phyloP scores from a whole-genome alignment of 495 filamentous ascomycete genomes.

The Aspergillus diversus region DNA sequence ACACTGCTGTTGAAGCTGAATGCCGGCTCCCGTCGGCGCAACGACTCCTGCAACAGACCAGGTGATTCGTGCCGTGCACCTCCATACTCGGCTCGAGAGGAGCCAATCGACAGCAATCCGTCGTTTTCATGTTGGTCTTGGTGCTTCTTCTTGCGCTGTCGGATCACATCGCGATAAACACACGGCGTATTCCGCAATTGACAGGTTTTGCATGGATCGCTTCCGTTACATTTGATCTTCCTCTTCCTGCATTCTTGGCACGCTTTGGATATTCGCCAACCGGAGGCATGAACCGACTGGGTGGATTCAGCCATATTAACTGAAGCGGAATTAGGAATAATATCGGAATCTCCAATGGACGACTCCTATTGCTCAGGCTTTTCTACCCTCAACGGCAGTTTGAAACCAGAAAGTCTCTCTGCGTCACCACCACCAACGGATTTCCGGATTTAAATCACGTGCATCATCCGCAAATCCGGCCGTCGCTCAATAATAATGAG shows the following conservation, averaged over 20 bases:
- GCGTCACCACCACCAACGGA: neutral
- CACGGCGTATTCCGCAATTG: slow-evolving; percentile 39
- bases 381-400: neutral
- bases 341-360: neutral
- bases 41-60: slow-evolving; percentile 15
- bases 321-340: neutral
- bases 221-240: slow-evolving; percentile 50
- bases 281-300: slow-evolving; percentile 22
- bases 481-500: too few relatives aligned
- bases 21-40: slow-evolving; percentile 26
- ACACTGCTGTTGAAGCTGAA: slow-evolving; percentile 46
- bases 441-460: slow-evolving; percentile 22
- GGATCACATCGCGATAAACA: slow-evolving; percentile 44
- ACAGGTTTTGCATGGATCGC: slow-evolving; percentile 48
- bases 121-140: slow-evolving; percentile 20
- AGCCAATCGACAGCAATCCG: slow-evolving; percentile 1
- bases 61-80: slow-evolving; percentile 23
- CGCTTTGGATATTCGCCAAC: slow-evolving; percentile 47
- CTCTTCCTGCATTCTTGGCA: slow-evolving; percentile 49
- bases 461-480: slow-evolving; percentile 17
- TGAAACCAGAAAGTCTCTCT: neutral
- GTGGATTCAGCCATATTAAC: slow-evolving; percentile 33
- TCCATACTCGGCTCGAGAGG: slow-evolving; percentile 21
- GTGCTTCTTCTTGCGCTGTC: slow-evolving; percentile 44
- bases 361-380: neutral